Conservation (phyloP, 1,284 basidiomycete genomes). For the Stereum hirsutum region DNA sequence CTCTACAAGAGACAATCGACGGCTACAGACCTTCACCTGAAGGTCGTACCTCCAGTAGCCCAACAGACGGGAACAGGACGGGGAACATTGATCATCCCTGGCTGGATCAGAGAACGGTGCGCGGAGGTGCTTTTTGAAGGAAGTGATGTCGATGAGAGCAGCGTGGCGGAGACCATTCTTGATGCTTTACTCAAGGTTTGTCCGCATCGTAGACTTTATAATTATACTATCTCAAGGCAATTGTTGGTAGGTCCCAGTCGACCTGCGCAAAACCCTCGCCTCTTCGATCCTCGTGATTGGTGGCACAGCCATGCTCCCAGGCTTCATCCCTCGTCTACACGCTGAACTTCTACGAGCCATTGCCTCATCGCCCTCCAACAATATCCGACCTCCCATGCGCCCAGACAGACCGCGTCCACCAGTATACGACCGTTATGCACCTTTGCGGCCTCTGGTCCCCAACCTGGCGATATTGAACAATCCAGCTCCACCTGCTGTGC, state of each 20-base stretch:
- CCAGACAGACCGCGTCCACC: slow-evolving; percentile 34
- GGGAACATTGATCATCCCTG: slow-evolving; percentile 83
- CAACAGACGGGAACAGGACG: slow-evolving; percentile 61
- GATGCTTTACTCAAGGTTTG: slow-evolving; percentile 69
- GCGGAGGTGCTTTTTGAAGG: slow-evolving; percentile 88
- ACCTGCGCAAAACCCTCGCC: slow-evolving; percentile 75
- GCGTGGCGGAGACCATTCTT: slow-evolving; percentile 74
- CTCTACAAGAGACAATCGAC: slow-evolving; percentile 68
- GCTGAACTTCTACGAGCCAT: slow-evolving; percentile 62
- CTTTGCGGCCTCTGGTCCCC: slow-evolving; percentile 58
- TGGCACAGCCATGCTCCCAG: slow-evolving; percentile 87
- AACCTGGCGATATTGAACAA: slow-evolving; percentile 81
- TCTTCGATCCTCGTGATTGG: slow-evolving; percentile 81
- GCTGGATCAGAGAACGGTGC: slow-evolving; percentile 90
- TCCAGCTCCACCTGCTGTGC: slow-evolving; percentile 45
- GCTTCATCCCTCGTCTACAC: slow-evolving; percentile 83
- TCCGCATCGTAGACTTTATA: slow-evolving; percentile 2
- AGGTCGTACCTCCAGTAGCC: slow-evolving; percentile 51
- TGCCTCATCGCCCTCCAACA: slow-evolving; percentile 27
- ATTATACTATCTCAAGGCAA: slow-evolving; percentile 1
- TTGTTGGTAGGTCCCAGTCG: slow-evolving; percentile 69
- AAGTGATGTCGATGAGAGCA: slow-evolving; percentile 80
- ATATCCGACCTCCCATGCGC: slow-evolving; percentile 24
- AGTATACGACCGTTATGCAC: slow-evolving; percentile 61
- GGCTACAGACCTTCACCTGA: slow-evolving; percentile 60